Percentiles rank a stretch among this genome's conserved stretches.
Evolutionary conservation across 108 stramenopile species (phyloP).

Genomic region (Skeletonema marinoi): DNA sequence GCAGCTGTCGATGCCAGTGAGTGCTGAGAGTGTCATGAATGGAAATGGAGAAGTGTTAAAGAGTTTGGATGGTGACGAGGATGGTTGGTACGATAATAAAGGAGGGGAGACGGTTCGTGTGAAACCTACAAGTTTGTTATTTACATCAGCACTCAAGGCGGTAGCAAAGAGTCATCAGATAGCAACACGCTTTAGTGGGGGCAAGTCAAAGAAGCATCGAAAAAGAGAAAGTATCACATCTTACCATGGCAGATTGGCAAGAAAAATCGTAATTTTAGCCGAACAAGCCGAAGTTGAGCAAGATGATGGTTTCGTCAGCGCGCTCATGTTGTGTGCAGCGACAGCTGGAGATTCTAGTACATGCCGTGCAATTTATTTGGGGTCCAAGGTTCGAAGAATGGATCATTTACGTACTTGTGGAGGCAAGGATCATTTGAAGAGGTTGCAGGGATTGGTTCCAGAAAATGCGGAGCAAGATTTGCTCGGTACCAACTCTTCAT

Average conservation of each 20-base stretch:
- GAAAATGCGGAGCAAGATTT: conserved; percentile 23
- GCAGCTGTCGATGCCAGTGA: conserved; percentile 44
- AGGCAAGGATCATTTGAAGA: conserved; percentile 53
- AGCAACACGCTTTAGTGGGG: conserved; percentile 72
- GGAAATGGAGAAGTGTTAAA: conserved; percentile 29
- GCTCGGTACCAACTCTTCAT: not conserved
- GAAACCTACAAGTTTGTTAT: conserved; percentile 82
- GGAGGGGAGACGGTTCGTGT: conserved; percentile 63
- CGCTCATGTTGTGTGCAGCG: conserved; percentile 81
- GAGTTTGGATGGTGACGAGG: conserved; percentile 44
- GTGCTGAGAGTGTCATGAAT: conserved; percentile 34
- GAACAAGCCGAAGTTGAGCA: conserved; percentile 81
- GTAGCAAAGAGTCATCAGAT: conserved; percentile 75
- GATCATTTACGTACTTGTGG: conserved; percentile 82
- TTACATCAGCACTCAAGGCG: conserved; percentile 72
- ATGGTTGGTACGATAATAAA: conserved; percentile 44
- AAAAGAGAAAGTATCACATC: conserved; percentile 67
- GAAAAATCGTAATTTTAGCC: conserved; percentile 72
- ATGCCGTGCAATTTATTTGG: conserved; percentile 81
- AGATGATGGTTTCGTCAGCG: conserved; percentile 82
- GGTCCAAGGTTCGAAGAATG: conserved; percentile 70
- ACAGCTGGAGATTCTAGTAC: conserved; percentile 85
- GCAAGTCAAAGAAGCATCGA: conserved; percentile 59
- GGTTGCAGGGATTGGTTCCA: conserved; percentile 41
- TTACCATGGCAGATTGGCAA: conserved; percentile 83